Base-by-base conservation (phyloP, 805 yeast genomes). In the Hanseniaspora taiwanica region DNA sequence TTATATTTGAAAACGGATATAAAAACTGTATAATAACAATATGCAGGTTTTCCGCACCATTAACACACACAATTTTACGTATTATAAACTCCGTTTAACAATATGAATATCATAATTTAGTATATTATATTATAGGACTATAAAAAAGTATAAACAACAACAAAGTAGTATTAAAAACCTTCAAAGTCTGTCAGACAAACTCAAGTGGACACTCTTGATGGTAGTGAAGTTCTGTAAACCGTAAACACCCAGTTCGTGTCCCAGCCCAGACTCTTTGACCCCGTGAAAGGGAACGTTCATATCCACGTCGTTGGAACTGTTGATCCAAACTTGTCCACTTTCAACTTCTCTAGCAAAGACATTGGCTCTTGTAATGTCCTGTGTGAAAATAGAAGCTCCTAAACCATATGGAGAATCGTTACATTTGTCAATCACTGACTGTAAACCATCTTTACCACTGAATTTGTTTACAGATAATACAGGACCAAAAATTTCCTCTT, bases 401-500 rank as follows among this genome's bases (percentile, higher is more conserved):
- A 84, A 71, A 5, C 94, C 94, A 55, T 82, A 84, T 39, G 68
- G 69, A 9, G 85, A 69, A 50, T 72, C 73, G 58, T 84, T 84
- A 48, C 93, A 93, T 44, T 67, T 68, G 45, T 58, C 63, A 21
- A 84, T 46, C 4, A 75, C 94, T 53, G 35, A 18, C 25, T 38
- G 39, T n/a, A 33, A 33, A 47, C 83, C 87, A 38, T 74, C 79
- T 47, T 76, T 80, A 23, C 76, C 64, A 27, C 63, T 55, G 62
- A 84, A 84, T 58, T 72, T 74, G 42, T 78, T 73, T 27, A 80
- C 66, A 6, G 76, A 67, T 20, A 78, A 84, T 25, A 84, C 94
- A 13, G 94, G 94, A 16, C 94, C 94, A 58, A 84, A 84, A 43
- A 84, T 82, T 61, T 84, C 94, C 59, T 84, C 94, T 48, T 69